Conservation (phyloP, 2,329 filamentous ascomycete genomes). For the Orbilia brochopaga region DNA sequence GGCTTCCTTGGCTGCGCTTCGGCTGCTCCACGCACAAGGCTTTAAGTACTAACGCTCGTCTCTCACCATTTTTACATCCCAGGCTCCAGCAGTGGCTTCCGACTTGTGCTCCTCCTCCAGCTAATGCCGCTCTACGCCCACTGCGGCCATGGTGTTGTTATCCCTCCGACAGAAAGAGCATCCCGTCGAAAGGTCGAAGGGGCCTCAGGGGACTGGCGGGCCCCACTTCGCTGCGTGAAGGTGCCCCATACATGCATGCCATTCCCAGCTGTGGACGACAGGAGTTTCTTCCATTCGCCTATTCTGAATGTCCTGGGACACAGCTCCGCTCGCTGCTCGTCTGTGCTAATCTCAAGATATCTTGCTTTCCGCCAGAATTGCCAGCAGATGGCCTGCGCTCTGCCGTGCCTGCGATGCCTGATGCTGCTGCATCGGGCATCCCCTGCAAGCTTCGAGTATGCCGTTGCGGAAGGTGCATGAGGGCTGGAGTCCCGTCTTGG, state of each 20-base stretch:
- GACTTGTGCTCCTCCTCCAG: not conserved
- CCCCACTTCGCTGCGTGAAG: slow-evolving; percentile 1
- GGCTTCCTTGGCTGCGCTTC: too few species aligned
- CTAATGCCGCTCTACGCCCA: slow-evolving; percentile 1
- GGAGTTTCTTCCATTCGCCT: slow-evolving; percentile 48
- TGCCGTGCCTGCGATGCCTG: slow-evolving; percentile 7
- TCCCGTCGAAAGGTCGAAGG: slow-evolving; percentile 2
- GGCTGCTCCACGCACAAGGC: too few species aligned
- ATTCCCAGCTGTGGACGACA: slow-evolving; percentile 29
- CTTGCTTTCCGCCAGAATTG: slow-evolving; percentile 3
- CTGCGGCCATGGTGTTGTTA: slow-evolving; percentile 8
- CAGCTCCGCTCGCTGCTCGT: slow-evolving; percentile 13
- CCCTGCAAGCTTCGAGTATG: slow-evolving; percentile 13
- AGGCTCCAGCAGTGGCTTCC: not conserved
- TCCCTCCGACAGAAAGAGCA: slow-evolving; percentile 10
- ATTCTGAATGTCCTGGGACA: slow-evolving; percentile 44
- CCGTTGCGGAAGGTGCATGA: slow-evolving; percentile 13
- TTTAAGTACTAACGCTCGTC: not conserved
- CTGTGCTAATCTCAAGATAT: slow-evolving; percentile 3
- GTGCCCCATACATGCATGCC: slow-evolving; percentile 18
- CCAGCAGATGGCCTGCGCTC: slow-evolving; percentile 17
- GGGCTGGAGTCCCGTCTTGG: not conserved
- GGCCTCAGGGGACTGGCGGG: slow-evolving; percentile 8
- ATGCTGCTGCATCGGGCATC: slow-evolving; percentile 9
- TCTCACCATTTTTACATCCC: not conserved